Evolutionary conservation across 768 basidiomycete species (phyloP).

Genomic region (Podaxis mareebaensis): DNA sequence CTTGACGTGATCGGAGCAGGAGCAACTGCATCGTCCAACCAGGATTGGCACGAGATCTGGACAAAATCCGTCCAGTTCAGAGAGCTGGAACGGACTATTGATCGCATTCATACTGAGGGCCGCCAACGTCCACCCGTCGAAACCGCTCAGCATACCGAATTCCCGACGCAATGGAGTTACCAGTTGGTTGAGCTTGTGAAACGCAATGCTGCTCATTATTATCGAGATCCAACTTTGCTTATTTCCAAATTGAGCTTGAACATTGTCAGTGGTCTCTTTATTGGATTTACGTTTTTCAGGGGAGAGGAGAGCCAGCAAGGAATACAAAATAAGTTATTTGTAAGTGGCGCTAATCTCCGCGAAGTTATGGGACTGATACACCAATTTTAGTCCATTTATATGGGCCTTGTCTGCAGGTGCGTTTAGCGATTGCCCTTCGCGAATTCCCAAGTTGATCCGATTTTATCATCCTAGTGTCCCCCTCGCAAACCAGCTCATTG

Average conservation of each 20-base stretch:
- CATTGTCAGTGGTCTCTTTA: slow-evolving; percentile 53
- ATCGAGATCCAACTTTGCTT: slow-evolving; percentile 60
- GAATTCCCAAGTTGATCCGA: background rate
- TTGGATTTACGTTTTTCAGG: slow-evolving; percentile 65
- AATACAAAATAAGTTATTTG: slow-evolving; percentile 67
- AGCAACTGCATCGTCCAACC: slow-evolving; percentile 51
- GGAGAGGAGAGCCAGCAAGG: slow-evolving; percentile 56
- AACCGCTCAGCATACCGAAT: slow-evolving; percentile 40
- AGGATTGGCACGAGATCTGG: slow-evolving; percentile 67
- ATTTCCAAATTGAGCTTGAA: slow-evolving; percentile 60
- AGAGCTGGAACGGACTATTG: slow-evolving; percentile 37
- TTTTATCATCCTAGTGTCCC: slow-evolving; percentile 37
- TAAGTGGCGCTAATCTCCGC: slow-evolving; percentile 30
- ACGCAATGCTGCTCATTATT: slow-evolving; percentile 49
- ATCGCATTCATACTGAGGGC: slow-evolving; percentile 50
- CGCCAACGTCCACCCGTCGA: slow-evolving; percentile 36
- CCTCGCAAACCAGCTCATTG: slow-evolving; percentile 63
- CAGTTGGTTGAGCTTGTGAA: slow-evolving; percentile 45
- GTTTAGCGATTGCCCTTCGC: background rate
- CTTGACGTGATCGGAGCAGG: slow-evolving; percentile 78
- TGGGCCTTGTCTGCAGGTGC: slow-evolving; percentile 48
- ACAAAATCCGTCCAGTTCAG: slow-evolving; percentile 45
- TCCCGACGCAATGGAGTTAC: slow-evolving; percentile 53
- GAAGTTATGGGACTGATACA: background rate
- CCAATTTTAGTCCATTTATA: slow-evolving; percentile 48